These are phyloP conservation scores for Tuber microsphaerosporum DNA, from an alignment of 495 filamentous ascomycete genomes.

Conservation along the genomic window DNA sequence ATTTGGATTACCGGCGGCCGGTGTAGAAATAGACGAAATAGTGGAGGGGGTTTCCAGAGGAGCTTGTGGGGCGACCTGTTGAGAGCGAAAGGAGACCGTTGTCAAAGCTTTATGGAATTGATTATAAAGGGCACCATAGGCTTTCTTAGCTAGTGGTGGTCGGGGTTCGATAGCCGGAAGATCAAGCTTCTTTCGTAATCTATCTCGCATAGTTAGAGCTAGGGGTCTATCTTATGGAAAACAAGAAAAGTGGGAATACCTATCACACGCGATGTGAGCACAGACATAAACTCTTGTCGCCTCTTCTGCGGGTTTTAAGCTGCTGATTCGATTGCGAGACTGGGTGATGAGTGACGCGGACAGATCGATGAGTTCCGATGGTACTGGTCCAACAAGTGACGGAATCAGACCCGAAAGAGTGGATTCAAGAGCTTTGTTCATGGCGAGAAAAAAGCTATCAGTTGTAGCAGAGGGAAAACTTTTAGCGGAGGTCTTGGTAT, in stretches of 20 bases:
- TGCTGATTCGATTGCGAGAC: conserved; percentile 70
- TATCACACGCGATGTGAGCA: conserved; percentile 83
- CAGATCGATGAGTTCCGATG: conserved; percentile 65
- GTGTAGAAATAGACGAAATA: conserved; percentile 25
- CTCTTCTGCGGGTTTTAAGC: conserved; percentile 80
- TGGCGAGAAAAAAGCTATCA: conserved; percentile 38
- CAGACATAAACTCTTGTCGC: conserved; percentile 80
- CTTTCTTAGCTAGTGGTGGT: conserved; percentile 72
- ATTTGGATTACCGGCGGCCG: conserved; percentile 53
- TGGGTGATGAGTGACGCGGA: conserved; percentile 77
- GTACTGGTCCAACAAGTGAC: conserved; percentile 63
- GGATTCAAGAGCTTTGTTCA: conserved; percentile 71
- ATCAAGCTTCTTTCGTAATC: conserved; percentile 73
- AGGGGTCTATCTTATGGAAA: not conserved
- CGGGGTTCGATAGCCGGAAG: conserved; percentile 72
- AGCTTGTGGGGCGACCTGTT: conserved; percentile 5
- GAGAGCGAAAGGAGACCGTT: conserved; percentile 30
- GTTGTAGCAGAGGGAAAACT: not conserved
- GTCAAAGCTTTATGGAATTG: conserved; percentile 70
- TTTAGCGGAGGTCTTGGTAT: not conserved
- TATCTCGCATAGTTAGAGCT: conserved; percentile 38
- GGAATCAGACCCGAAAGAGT: conserved; percentile 70
- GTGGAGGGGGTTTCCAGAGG: conserved; percentile 10
- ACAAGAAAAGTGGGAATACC: conserved; percentile 46
- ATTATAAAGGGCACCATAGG: conserved; percentile 75